Percentiles rank a stretch among this genome's conserved stretches.
phyloP scores from a whole-genome alignment of 73 alveolate genomes.

The Tetrahymena borealis region DNA sequence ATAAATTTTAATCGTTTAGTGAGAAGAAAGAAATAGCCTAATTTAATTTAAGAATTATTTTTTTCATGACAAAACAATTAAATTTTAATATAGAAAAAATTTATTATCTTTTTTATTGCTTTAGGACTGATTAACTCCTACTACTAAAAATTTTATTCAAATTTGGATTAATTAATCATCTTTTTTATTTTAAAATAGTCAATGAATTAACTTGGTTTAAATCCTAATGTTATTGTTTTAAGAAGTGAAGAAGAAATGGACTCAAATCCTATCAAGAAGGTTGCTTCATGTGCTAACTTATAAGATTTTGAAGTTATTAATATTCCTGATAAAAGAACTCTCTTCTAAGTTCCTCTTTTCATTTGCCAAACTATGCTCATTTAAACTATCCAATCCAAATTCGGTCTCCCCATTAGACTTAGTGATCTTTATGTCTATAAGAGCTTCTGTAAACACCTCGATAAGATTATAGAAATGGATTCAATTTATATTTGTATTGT shows the following conservation, averaged over 20 bases:
- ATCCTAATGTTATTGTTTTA: neutral
- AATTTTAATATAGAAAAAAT: too few species aligned
- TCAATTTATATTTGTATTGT: constrained; percentile 30
- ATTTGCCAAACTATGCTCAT: neutral
- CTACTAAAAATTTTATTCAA: neutral
- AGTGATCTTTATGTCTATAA: neutral
- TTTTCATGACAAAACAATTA: too few species aligned
- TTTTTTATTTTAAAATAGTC: neutral
- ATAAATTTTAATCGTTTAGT: too few species aligned
- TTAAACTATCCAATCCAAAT: neutral
- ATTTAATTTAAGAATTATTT: too few species aligned
- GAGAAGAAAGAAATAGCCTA: too few species aligned
- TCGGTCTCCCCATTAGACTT: neutral
- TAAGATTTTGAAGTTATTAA: neutral
- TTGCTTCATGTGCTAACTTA: neutral
- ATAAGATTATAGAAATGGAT: neutral
- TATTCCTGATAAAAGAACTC: neutral
- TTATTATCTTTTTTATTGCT: too few species aligned
- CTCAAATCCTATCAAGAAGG: neutral
- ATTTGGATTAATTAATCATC: neutral
- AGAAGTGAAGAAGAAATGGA: neutral
- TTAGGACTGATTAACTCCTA: too few species aligned
- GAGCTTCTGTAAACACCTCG: neutral
- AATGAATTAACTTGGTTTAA: neutral
- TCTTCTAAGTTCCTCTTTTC: neutral